Conservation (phyloP, 768 basidiomycete genomes). For the Kondoa subrosea region DNA sequence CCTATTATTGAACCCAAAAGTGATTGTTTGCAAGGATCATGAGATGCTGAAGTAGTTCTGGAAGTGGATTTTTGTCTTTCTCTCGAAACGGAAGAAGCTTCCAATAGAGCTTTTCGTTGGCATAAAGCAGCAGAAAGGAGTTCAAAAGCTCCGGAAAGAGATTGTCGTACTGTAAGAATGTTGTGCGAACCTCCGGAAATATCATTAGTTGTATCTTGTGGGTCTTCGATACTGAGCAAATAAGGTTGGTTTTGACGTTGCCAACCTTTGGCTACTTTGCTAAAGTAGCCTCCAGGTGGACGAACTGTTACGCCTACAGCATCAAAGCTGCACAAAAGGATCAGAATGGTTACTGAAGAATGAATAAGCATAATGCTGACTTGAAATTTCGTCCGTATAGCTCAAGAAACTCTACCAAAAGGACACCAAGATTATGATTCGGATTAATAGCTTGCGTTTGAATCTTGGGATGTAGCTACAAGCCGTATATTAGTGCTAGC, state of each 20-base stretch:
- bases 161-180: slow-evolving; percentile 60
- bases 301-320: slow-evolving; percentile 59
- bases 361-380: background rate
- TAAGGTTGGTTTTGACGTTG: slow-evolving; percentile 35
- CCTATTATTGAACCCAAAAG: slow-evolving; percentile 23
- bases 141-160: slow-evolving; percentile 59
- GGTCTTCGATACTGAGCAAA: slow-evolving; percentile 79
- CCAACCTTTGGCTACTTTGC: slow-evolving; percentile 71
- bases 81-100: slow-evolving; percentile 25
- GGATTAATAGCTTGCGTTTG: slow-evolving; percentile 73
- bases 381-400: slow-evolving; percentile 78
- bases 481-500: background rate
- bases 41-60: slow-evolving; percentile 9
- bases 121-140: slow-evolving; percentile 53
- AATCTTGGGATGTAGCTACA: slow-evolving; percentile 82
- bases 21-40: background rate
- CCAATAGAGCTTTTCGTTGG: slow-evolving; percentile 20
- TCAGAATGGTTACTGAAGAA: background rate
- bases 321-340: slow-evolving; percentile 17
- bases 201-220: slow-evolving; percentile 85
- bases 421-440: slow-evolving; percentile 72
- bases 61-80: background rate
- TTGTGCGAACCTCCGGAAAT: slow-evolving; percentile 76
- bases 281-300: slow-evolving; percentile 75
- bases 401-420: slow-evolving; percentile 94